Evolutionary conservation across 108 stramenopile species (phyloP).

Genomic region (Pseudonitzschia delicatissima): DNA sequence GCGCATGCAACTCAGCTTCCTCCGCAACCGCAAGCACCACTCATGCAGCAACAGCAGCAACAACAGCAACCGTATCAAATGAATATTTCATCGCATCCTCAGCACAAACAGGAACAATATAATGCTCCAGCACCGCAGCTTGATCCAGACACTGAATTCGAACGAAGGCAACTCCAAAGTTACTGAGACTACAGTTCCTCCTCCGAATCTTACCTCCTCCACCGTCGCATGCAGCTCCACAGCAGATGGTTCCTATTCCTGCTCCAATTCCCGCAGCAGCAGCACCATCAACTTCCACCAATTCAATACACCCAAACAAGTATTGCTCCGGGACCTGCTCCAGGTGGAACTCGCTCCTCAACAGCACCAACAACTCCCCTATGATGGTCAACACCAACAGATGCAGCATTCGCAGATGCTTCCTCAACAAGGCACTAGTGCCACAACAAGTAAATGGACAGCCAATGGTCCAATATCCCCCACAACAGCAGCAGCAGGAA

Average conservation of each 20-base stretch:
- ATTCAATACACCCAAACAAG: constrained; percentile 2
- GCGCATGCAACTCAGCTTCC: background rate
- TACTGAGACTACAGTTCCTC: background rate
- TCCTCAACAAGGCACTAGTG: no score
- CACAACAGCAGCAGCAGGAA: background rate
- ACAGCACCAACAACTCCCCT: no score
- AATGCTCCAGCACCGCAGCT: no score
- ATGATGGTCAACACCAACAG: background rate
- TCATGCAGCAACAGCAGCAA: background rate
- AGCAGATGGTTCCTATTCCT: background rate
- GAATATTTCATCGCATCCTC: background rate
- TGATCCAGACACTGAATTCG: no score
- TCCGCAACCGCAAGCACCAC: constrained; percentile 6
- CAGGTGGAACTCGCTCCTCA: background rate
- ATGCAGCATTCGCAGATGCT: background rate
- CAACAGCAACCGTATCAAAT: constrained; percentile 10
- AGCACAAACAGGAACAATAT: constrained; percentile 1
- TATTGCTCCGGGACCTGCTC: background rate
- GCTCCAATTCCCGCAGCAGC: constrained; percentile 4
- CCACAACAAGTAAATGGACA: background rate
- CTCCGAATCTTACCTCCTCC: background rate
- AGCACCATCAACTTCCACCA: constrained; percentile 2
- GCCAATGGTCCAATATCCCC: constrained; percentile 6
- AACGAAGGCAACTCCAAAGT: constrained; percentile 4
- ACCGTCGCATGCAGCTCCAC: background rate